phyloP scores from a whole-genome alignment of 1,284 basidiomycete genomes.

The Fomitopsis betulina region DNA sequence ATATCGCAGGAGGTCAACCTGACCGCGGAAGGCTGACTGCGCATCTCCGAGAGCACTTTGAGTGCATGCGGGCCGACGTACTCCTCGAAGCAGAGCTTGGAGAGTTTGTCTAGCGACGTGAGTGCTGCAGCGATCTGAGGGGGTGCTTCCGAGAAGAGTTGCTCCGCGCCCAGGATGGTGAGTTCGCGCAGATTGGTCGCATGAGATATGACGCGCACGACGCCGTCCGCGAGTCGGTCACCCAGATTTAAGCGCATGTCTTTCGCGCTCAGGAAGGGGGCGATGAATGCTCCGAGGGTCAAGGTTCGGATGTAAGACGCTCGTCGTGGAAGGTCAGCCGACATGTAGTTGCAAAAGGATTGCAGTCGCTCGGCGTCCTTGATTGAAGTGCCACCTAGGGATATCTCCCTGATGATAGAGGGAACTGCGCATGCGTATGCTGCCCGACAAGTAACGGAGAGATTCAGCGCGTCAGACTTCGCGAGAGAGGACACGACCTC shows the following conservation, averaged over 20 bases:
- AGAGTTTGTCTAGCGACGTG: not conserved
- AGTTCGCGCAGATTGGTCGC: not conserved
- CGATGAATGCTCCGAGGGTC: not conserved
- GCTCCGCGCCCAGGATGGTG: not conserved
- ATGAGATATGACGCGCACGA: not conserved
- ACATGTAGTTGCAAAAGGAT: not conserved
- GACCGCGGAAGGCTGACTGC: not conserved
- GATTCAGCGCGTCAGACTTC: not conserved
- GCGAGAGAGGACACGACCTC: not conserved
- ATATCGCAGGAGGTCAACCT: not conserved
- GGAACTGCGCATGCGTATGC: not conserved
- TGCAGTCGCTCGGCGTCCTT: not conserved
- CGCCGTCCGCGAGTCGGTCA: not conserved
- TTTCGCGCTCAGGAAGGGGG: not conserved
- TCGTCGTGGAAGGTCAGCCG: not conserved
- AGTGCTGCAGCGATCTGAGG: not conserved
- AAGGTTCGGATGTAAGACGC: not conserved
- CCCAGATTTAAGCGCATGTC: not conserved
- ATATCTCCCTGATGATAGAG: not conserved
- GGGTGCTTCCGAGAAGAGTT: not conserved
- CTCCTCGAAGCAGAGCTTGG: not conserved
- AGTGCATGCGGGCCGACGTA: not conserved
- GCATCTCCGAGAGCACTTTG: not conserved
- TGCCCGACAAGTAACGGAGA: not conserved
- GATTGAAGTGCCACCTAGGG: not conserved